Conservation (phyloP, 306 rosid species). For the Pyrus pyrifolia region DNA sequence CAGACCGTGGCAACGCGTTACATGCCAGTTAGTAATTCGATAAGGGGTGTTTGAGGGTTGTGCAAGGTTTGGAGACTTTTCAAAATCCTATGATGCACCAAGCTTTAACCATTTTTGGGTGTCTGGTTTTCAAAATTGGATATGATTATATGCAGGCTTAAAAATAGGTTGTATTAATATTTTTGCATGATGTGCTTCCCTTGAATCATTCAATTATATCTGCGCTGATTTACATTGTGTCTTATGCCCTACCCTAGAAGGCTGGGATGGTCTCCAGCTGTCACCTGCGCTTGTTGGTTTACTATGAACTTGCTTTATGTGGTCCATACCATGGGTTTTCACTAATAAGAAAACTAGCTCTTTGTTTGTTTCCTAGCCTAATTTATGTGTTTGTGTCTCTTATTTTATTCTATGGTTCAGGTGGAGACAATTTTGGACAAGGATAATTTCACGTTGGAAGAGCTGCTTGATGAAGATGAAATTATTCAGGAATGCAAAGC, state of each 20-base stretch:
- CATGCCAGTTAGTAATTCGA: neutral
- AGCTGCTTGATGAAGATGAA: slow-evolving; percentile 96
- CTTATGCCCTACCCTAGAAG: neutral
- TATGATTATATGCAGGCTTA: neutral
- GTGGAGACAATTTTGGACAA: slow-evolving; percentile 96
- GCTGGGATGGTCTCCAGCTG: neutral
- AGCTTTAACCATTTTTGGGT: neutral
- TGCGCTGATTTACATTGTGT: neutral
- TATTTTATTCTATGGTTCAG: slow-evolving; percentile 32
- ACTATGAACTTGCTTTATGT: neutral
- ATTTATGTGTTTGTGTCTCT: slow-evolving; percentile 5
- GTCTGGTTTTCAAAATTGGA: neutral
- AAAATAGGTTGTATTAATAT: neutral
- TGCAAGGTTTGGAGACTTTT: neutral
- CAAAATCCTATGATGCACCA: neutral
- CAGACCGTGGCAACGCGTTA: neutral
- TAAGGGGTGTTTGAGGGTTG: neutral
- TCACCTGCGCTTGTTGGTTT: neutral
- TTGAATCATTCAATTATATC: neutral
- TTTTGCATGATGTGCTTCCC: neutral
- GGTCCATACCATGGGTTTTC: neutral
- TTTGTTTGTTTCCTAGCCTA: neutral
- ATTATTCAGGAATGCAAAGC: slow-evolving; percentile 99
- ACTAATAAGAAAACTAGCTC: slow-evolving; percentile 2
- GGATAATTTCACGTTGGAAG: slow-evolving; percentile 84